These are phyloP conservation scores for Diplosphaera chodatii DNA, from an alignment of 139 green algal genomes.

Conservation along the genomic window DNA sequence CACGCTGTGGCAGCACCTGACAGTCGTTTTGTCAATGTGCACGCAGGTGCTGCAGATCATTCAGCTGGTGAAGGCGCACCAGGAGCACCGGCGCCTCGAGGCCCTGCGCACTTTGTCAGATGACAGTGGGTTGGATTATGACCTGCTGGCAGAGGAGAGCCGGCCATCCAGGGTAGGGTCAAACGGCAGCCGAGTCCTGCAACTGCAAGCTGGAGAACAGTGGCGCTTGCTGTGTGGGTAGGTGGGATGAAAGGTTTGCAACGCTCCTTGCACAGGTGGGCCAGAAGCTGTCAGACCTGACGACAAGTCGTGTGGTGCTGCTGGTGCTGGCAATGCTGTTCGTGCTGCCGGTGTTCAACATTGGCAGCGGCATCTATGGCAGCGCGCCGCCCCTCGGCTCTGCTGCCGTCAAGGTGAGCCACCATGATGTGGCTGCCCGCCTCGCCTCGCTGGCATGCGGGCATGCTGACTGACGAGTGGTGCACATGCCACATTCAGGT, in stretches of 20 bases:
- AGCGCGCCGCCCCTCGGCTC: slow-evolving; percentile 37
- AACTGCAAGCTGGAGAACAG: too few species aligned
- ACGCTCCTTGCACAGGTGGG: too few species aligned
- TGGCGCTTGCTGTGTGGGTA: too few species aligned
- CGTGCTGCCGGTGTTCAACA: slow-evolving; percentile 75
- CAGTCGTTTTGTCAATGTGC: not conserved
- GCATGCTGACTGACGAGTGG: too few species aligned
- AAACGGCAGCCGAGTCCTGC: too few species aligned
- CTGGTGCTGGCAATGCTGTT: slow-evolving; percentile 79
- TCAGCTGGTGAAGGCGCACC: not conserved
- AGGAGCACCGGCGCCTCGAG: not conserved
- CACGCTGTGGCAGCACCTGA: too few species aligned
- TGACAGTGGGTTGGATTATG: not conserved
- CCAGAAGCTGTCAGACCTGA: slow-evolving; percentile 85
- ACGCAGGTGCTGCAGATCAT: not conserved
- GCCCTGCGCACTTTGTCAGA: not conserved
- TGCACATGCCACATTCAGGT: slow-evolving; percentile 38
- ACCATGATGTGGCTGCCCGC: not conserved
- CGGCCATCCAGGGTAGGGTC: too few species aligned
- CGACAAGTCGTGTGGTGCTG: slow-evolving; percentile 70
- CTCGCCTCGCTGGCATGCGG: too few species aligned
- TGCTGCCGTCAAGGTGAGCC: slow-evolving; percentile 23
- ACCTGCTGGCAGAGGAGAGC: not conserved
- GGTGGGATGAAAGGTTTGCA: too few species aligned
- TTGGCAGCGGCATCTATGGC: slow-evolving; percentile 64